Evolutionary conservation across 306 rosid species (phyloP).

Genomic region (Castanea sativa): DNA sequence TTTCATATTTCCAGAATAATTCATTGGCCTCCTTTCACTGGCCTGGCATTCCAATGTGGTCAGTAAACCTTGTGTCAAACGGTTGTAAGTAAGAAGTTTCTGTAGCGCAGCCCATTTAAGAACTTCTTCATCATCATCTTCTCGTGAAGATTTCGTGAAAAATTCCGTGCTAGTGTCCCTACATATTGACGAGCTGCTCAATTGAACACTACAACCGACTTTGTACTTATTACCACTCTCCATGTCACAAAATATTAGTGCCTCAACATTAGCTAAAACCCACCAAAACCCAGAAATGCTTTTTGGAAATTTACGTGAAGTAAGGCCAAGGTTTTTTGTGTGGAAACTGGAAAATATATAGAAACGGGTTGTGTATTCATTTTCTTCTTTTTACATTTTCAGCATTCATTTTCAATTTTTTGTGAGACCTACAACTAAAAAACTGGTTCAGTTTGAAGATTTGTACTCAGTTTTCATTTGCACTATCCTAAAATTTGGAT

Average conservation of each 20-base stretch:
- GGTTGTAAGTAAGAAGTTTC: conserved; percentile 68
- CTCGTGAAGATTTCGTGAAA: conserved; percentile 38
- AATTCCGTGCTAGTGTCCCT: conserved; percentile 35
- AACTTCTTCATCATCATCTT: conserved; percentile 63
- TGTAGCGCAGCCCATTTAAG: conserved; percentile 72
- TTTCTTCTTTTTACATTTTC: no score
- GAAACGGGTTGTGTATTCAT: no score
- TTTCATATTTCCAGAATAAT: no score
- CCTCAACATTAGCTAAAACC: neutral
- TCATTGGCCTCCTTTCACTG: conserved; percentile 20
- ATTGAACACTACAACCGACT: conserved; percentile 31
- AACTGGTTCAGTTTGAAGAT: no score
- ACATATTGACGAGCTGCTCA: conserved; percentile 33
- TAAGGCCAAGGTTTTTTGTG: no score
- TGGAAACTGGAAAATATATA: no score
- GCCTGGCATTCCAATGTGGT: conserved; percentile 36
- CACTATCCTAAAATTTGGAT: no score
- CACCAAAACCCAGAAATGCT: neutral
- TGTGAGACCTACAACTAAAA: no score
- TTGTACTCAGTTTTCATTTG: no score
- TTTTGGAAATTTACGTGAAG: neutral
- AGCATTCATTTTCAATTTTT: no score
- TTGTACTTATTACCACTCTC: conserved; percentile 30
- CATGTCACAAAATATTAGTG: neutral
- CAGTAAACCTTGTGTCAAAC: conserved; percentile 63